A percentile compares a stretch with the other conserved stretches of the same genome.
Conservation (phyloP, 768 basidiomycete species). For the Strobilomyces confusus region DNA sequence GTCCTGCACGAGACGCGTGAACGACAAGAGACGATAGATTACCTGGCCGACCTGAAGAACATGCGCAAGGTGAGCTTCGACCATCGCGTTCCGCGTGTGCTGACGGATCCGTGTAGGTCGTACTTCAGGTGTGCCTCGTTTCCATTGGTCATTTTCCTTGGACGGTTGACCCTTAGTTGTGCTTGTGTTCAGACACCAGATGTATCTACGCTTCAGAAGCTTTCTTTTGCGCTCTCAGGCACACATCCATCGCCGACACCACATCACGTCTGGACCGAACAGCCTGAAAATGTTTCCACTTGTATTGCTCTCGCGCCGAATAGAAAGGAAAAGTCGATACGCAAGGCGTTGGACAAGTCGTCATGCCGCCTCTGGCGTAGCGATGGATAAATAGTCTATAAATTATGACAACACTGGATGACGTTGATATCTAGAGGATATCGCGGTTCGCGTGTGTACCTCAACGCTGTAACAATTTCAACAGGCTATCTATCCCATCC, state of each 20-base stretch:
- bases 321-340: conserved; percentile 33
- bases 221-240: conserved; percentile 27
- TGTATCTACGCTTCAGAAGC: conserved; percentile 28
- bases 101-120: conserved; percentile 27
- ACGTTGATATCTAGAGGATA: neutral
- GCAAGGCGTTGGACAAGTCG: conserved; percentile 40
- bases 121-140: conserved; percentile 34
- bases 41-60: conserved; percentile 35
- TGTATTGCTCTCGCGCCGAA: conserved; percentile 44
- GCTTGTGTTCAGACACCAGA: conserved; percentile 34
- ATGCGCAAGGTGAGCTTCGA: conserved; percentile 38
- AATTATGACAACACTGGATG: neutral
- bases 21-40: conserved; percentile 35
- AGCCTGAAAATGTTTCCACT: conserved; percentile 40
- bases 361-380: conserved; percentile 37
- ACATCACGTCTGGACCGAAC: conserved; percentile 42
- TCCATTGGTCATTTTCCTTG: neutral
- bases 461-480: conserved; percentile 34
- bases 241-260: conserved; percentile 26
- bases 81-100: neutral
- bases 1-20: conserved; percentile 39
- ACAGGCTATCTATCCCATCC: conserved; percentile 41
- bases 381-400: conserved; percentile 8
- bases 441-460: neutral
- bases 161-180: neutral